phyloP scores from a whole-genome alignment of 768 basidiomycete species.

The Lepiota subincarnata region DNA sequence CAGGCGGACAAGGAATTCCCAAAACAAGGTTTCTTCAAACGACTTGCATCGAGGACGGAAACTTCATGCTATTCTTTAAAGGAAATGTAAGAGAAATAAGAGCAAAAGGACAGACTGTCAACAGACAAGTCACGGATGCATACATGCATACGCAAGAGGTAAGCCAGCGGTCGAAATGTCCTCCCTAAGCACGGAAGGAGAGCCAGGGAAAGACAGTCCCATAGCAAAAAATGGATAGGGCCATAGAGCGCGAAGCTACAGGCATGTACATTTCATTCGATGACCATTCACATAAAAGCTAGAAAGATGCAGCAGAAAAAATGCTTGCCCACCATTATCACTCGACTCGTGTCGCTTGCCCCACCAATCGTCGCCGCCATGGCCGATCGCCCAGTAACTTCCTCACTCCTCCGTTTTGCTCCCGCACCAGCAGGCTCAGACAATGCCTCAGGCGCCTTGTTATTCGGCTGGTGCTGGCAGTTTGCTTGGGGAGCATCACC shows the following conservation, averaged over 20 bases:
- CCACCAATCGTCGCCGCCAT: conserved; percentile 24
- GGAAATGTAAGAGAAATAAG: too few relatives aligned
- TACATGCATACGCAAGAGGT: neutral
- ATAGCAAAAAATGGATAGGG: neutral
- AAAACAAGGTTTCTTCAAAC: neutral
- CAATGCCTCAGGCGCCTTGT: neutral
- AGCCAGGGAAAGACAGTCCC: neutral
- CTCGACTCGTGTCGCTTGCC: conserved; percentile 40
- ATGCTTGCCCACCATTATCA: conserved; percentile 13
- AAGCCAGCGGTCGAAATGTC: neutral
- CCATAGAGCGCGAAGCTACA: conserved; percentile 8
- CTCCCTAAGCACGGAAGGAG: neutral
- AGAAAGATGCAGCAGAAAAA: neutral
- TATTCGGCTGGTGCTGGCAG: neutral
- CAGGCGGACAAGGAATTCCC: too few relatives aligned
- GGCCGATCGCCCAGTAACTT: conserved; percentile 30
- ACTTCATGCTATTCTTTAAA: neutral
- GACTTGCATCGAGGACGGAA: neutral
- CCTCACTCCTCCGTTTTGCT: conserved; percentile 36
- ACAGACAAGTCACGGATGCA: neutral
- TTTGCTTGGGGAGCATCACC: neutral
- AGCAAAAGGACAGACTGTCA: too few relatives aligned
- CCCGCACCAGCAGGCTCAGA: conserved; percentile 13
- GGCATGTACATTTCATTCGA: conserved; percentile 5
- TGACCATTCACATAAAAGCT: neutral